Base-by-base conservation (phyloP, 352 stramenopile species). In the Ophiocytium majus region DNA sequence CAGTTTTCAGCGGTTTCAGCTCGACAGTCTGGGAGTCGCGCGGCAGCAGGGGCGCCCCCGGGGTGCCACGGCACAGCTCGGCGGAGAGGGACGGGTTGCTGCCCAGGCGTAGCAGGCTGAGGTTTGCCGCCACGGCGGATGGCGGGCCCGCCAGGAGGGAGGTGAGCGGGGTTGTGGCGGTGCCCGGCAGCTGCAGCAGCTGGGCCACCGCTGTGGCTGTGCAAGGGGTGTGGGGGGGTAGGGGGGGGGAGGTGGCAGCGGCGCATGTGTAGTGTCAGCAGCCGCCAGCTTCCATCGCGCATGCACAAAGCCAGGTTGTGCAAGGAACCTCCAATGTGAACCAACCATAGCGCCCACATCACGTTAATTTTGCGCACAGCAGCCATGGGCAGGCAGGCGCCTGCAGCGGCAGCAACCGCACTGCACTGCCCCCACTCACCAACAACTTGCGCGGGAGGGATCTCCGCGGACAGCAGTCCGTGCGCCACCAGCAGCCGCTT, bases 1-100 rank as follows among this genome's bases (percentile, higher is more conserved):
- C 84, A 31, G 79, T 81, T 71, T 86, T 86, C 31, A 84, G 79
- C 35, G 83, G 83, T 35, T 86, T 86, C 63, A 86, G 32, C 71
- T 86, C 79, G 36, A 86, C 43, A 19, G 80, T 35, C 9, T 63
- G 49, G 37, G 37, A 66, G 83, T 86, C 83, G 28, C 83, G 50
- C 14, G 43, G n/a, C 14, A 81, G 82, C 31, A 86, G 83, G 0
- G 83, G 79, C 76, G 79, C 71, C n/a, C 83, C 83, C 0, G 83
- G 83, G 10, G 81, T 49, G 34, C 83, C 83, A 50, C 83, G 66
- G 5, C 63, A 71, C 80, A 86, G 50, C 33, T 86, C 83, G 34
- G 78, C 63, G 23, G 76, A 49, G 0, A 64, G 50, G 5, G 79
- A 32, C 19, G 57, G 49, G 0, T 81, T 76, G 33, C 84, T 50